Evolutionary conservation across 352 stramenopile genomes (phyloP).

Genomic region (Phytopythium kandeliae): DNA sequence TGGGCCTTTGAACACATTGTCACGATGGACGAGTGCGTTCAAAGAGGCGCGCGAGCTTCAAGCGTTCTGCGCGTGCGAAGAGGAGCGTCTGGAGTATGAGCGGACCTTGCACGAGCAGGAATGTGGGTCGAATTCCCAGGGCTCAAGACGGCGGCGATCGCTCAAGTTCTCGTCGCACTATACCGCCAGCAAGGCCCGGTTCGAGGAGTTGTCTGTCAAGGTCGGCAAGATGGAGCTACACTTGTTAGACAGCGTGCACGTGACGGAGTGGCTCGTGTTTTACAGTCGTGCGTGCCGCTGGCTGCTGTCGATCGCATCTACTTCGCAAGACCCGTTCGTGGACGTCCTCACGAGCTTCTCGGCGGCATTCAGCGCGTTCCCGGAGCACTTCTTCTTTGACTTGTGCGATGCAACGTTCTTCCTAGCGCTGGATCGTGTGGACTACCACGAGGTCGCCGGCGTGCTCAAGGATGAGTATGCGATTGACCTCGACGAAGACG

Average conservation of each 20-base stretch:
- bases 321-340: constrained; percentile 34
- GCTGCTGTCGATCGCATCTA: constrained; percentile 36
- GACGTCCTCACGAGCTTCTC: constrained; percentile 40
- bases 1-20: constrained; percentile 51
- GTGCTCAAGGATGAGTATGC: constrained; percentile 14
- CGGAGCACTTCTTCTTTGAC: constrained; percentile 75
- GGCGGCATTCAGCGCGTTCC: constrained; percentile 42
- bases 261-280: constrained; percentile 54
- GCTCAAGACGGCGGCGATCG: constrained; percentile 7
- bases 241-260: constrained; percentile 39
- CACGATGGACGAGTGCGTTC: constrained; percentile 36
- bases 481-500: neutral
- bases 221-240: constrained; percentile 53
- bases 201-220: constrained; percentile 41
- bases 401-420: constrained; percentile 56
- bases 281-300: constrained; percentile 48
- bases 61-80: constrained; percentile 58
- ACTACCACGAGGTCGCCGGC: constrained; percentile 9
- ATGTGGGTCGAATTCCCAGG: neutral
- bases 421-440: constrained; percentile 32
- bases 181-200: constrained; percentile 45
- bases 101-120: constrained; percentile 7
- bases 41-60: constrained; percentile 61
- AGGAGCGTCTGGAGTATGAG: constrained; percentile 39
- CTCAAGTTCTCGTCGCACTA: constrained; percentile 57